Base-by-base conservation (phyloP, 257 asterid genomes). In the Coffea eugenioides region DNA sequence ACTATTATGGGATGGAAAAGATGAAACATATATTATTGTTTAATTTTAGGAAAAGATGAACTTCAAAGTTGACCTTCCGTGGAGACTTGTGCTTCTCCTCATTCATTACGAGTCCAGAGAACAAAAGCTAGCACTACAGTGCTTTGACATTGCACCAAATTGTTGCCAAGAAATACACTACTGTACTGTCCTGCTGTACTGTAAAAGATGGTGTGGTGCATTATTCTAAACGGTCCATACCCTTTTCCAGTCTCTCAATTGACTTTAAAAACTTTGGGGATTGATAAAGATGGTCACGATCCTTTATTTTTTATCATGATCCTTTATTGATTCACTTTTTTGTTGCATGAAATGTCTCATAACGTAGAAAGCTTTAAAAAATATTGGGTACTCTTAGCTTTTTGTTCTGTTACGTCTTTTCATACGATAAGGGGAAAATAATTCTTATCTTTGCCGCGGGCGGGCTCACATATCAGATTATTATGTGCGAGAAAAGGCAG, bases 271-370 rank as follows among this genome's bases (percentile, higher is more conserved):
- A 56, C 21, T 70, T 18, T 57, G 31, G 36, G 69, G 69, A 52
- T 51, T 51, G 15, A 69, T 27, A 78, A 78, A 57, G 81, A 66
- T 54, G 23, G 20, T 52, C 79, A 31, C 0, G 31, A 31, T 31
- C 31, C 31, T 31, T 31, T 31, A 31, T 31, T 31, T 31, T 31
- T 31, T 31, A n/a, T 31, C 31, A 31, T 31, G 31, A 31, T 31
- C 71, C 59, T 79, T 79, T 70, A 46, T 69, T 70, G 45, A 36
- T 49, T 56, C 77, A 70, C 76, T 39, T 71, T 71, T 71, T 71
- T 71, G 82, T 79, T 69, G 48, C 36, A 25, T n/a, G 62, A 36
- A 21, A 66, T 71, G 82, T 49, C 18, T 77, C 77, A 46, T 71
- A 1, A 25, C 64, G 25, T 41, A 12, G 16, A 79, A 79, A 71